A percentile compares a stretch with the other conserved stretches of the same genome.
Conservation (phyloP, 495 filamentous ascomycete genomes). For the Neurospora sp. region DNA sequence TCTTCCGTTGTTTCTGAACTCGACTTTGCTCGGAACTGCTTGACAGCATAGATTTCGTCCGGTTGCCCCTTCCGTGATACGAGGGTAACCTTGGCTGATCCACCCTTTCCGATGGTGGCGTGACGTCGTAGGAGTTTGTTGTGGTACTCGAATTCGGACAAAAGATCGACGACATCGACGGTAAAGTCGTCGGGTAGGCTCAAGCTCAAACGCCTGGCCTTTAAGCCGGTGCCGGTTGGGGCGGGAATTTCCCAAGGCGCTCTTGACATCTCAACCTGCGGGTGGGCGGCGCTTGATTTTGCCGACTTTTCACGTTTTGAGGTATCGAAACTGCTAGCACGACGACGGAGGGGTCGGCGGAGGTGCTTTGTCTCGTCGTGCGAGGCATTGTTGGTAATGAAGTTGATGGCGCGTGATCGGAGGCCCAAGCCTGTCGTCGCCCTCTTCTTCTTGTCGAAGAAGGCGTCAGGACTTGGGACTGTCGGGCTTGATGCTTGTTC, state of each 20-base stretch:
- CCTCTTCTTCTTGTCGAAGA: slow-evolving; percentile 34
- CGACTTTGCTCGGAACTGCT: slow-evolving; percentile 61
- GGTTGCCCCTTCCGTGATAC: slow-evolving; percentile 49
- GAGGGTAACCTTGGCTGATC: slow-evolving; percentile 60
- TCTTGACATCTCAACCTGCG: slow-evolving; percentile 21
- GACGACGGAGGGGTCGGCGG: slow-evolving; percentile 14
- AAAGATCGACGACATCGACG: slow-evolving; percentile 51
- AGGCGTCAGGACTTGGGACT: slow-evolving; percentile 30
- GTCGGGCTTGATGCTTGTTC: slow-evolving; percentile 22
- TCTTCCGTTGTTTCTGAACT: slow-evolving; percentile 51
- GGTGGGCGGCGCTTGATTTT: not conserved
- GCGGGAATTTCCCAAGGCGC: slow-evolving; percentile 44
- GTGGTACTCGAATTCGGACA: slow-evolving; percentile 48
- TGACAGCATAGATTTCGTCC: slow-evolving; percentile 59
- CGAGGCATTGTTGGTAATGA: slow-evolving; percentile 4
- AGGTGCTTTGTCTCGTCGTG: slow-evolving; percentile 4
- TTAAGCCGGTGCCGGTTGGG: slow-evolving; percentile 52
- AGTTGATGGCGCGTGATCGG: slow-evolving; percentile 27
- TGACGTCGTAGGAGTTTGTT: slow-evolving; percentile 49
- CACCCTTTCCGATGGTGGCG: slow-evolving; percentile 61
- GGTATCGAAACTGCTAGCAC: slow-evolving; percentile 29
- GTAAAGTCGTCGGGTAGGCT: slow-evolving; percentile 54
- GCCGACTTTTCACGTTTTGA: slow-evolving; percentile 11
- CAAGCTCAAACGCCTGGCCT: slow-evolving; percentile 52
- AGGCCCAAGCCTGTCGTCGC: slow-evolving; percentile 39